Conservation (phyloP, 495 filamentous ascomycete genomes). For the Rhypophila decipiens region DNA sequence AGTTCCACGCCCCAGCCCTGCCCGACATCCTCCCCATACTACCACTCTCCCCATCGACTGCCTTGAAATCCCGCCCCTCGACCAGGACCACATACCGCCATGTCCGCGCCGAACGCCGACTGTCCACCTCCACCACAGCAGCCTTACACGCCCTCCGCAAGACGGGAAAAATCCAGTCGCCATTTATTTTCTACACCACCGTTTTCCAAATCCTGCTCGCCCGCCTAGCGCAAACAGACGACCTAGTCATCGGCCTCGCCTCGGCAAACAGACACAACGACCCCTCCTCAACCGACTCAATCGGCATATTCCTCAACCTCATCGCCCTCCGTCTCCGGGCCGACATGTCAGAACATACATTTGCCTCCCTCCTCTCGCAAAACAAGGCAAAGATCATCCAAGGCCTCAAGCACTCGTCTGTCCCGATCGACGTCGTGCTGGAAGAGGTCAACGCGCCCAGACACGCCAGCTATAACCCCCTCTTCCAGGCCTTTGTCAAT, state of each 20-base stretch:
- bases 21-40: slow-evolving; percentile 32
- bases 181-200: slow-evolving; percentile 20
- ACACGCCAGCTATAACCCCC: slow-evolving; percentile 8
- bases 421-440: not conserved
- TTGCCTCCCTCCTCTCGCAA: not conserved
- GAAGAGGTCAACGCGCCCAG: slow-evolving; percentile 10
- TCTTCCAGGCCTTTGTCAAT: slow-evolving; percentile 17
- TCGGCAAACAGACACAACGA: slow-evolving; percentile 27
- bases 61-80: slow-evolving; percentile 4
- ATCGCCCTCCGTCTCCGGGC: slow-evolving; percentile 14
- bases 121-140: not conserved
- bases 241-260: slow-evolving; percentile 40
- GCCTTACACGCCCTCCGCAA: slow-evolving; percentile 7
- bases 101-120: not conserved
- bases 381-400: not conserved
- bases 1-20: slow-evolving; percentile 18
- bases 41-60: slow-evolving; percentile 5
- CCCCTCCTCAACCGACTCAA: not conserved
- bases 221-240: slow-evolving; percentile 13
- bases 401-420: not conserved
- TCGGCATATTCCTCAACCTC: slow-evolving; percentile 20
- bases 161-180: slow-evolving; percentile 2
- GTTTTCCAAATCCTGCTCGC: slow-evolving; percentile 15
- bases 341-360: slow-evolving; percentile 4
- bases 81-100: slow-evolving; percentile 7